Evolutionary conservation across 2,329 filamentous ascomycete species (phyloP), one percentile per base, ranked within the genome.

Genomic region (Alternaria dauci): DNA sequence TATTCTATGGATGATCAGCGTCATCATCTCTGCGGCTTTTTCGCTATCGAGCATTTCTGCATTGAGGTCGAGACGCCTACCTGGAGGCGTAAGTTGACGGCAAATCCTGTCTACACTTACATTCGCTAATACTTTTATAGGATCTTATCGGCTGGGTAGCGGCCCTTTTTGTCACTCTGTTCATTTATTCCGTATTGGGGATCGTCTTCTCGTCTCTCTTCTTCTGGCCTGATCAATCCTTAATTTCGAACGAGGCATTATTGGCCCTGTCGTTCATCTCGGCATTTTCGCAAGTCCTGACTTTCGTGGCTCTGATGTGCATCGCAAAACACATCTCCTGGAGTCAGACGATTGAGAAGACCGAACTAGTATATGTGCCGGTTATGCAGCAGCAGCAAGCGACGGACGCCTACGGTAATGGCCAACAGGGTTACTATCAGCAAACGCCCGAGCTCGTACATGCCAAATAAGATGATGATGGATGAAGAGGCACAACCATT

Each of bases 251-350:
- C 5, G 28, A 23, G 1, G 8, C 25, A 14, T 3, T 5, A 2
- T 14, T 44, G 5, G 67, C 66, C 12, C 46, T 69, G 26, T 20
- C 30, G 1, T 75, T 63, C 20, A 39, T 75, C 18, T 11, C 16
- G 16, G 52, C 58, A 32, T 59, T 71, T 32, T 71, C 66, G 57
- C 61, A 63, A 42, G 52, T 61, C 3, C 46, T 71, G 20, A 62
- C 65, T 51, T 74, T 63, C 25, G 53, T 72, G 16, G 39, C 62
- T 16, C 44, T 75, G 4, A 51, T 74, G 26, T 59, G 64, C 30
- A 65, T 75, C 38, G 67, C 68, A 5, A 73, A 67, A 53, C 66
- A 66, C 14, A 9, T 30, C 9, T 60, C 61, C 14, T 68, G 67
- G 65, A 59, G 23, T 11, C 46, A 57, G 23, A 23, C 36, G 11